Base-by-base conservation (phyloP, 2,329 filamentous ascomycete genomes). In the Botrytis galanthina region DNA sequence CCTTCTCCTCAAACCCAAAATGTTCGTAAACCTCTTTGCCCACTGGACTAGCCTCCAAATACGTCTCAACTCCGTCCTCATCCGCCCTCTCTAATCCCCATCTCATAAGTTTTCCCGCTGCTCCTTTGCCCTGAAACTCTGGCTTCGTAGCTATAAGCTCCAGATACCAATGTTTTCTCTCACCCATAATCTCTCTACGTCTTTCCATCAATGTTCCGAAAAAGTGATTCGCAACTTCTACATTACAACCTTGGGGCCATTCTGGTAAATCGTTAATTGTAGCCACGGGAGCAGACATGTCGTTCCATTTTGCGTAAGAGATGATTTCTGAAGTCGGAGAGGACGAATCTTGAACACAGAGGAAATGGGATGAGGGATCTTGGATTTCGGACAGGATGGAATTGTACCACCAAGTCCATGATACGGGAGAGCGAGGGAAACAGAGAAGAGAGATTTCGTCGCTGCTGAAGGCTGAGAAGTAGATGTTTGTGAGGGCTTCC, bases 41-140 rank as follows among this genome's bases (percentile, higher is more conserved):
- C 26, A 82, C 82, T 0, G 82, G 83, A 63, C 86, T 87, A 14
- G 86, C 85, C 74, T 88, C 86, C 1, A 89, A 78, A 78, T 85
- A 89, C 16, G 83, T 82, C 62, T 85, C 83, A 22, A 81, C 75
- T 0, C 83, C 81, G 1, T 82, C 83, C 8, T 79, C 80, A 76
- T 88, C 86, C 1, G 86, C 85, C 74, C 80, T 81, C 39, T 82
- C 78, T 10, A 84, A 73, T 0, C 87, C 87, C 85, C 85, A 89
- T 39, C 79, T 78, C 57, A 89, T 76, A 35, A 89, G 71, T 44
- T 80, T 78, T 22, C 81, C 81, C 0, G 83, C 86, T 0, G 84
- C 83, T 0, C 87, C 87, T 57, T 80, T 83, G 1, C 87, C 83
- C 78, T 86, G 85, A 74, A 82, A 82, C 29, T 81, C 82, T 4